phyloP scores from a whole-genome alignment of 345 rosid genomes.

The Eucalyptus dawsonii region DNA sequence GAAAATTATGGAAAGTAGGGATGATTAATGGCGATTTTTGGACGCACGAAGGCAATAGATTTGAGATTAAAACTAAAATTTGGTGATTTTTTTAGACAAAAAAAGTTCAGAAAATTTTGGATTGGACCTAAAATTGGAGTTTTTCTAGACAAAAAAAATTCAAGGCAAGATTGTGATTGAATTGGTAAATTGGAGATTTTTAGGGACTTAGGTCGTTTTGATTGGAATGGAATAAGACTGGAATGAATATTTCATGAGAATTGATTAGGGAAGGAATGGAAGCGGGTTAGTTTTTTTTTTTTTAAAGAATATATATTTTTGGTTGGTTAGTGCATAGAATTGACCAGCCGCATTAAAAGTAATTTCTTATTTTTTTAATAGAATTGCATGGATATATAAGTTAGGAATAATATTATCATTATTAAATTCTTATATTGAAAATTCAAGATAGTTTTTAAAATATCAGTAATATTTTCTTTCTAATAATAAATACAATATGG shows the following conservation, averaged over 20 bases:
- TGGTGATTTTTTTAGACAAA: background rate
- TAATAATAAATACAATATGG: background rate
- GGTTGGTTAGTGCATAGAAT: background rate
- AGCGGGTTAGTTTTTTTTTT: background rate
- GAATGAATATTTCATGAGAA: background rate
- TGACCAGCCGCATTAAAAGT: background rate
- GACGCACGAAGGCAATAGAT: background rate
- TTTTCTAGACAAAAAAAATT: background rate
- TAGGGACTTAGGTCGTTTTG: background rate
- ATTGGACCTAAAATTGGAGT: background rate
- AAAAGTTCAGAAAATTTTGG: background rate
- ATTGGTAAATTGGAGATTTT: background rate
- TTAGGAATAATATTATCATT: background rate
- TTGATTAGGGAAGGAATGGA: background rate
- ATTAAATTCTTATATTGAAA: background rate
- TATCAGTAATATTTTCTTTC: background rate
- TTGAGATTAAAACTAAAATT: background rate
- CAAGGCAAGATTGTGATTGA: background rate
- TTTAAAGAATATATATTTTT: background rate
- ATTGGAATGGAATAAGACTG: background rate
- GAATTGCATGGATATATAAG: background rate
- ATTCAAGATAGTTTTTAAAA: no score
- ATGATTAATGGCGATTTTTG: background rate
- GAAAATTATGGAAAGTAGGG: background rate
- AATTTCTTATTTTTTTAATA: background rate